phyloP scores from a whole-genome alignment of 73 alveolate species.

The Vitrella brassicaformis region DNA sequence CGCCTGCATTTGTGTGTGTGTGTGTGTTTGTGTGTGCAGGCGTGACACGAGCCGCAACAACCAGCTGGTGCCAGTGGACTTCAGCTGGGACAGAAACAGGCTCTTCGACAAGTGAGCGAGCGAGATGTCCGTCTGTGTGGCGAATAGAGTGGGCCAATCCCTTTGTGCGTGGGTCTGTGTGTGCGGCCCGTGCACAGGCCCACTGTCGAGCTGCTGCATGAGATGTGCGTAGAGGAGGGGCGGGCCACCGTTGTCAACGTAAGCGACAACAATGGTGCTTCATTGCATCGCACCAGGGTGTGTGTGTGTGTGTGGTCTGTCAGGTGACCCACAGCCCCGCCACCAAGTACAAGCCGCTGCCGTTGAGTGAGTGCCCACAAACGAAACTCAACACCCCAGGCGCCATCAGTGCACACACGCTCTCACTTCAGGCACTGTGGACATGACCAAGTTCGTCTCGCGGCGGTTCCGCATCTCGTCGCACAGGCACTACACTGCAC shows the following conservation, averaged over 20 bases:
- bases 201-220: constrained; percentile 50
- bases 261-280: constrained; percentile 17
- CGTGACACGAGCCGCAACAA: too few relatives aligned
- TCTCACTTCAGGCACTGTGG: constrained; percentile 85
- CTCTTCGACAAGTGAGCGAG: constrained; percentile 60
- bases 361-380: not conserved
- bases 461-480: constrained; percentile 76
- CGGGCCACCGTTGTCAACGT: constrained; percentile 42
- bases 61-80: constrained; percentile 35
- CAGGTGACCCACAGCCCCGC: constrained; percentile 2
- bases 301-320: constrained; percentile 1
- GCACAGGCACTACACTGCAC: too few relatives aligned
- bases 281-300: constrained; percentile 10
- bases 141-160: constrained; percentile 39
- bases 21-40: too few relatives aligned
- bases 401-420: constrained; percentile 68
- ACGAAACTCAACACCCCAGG: not conserved
- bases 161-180: not conserved
- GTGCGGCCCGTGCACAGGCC: too few relatives aligned
- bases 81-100: constrained; percentile 68
- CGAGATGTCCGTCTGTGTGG: constrained; percentile 34
- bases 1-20: too few relatives aligned
- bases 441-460: constrained; percentile 75
- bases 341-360: not conserved
- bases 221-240: constrained; percentile 47